Evolutionary conservation across 345 rosid species (phyloP), one percentile per base, ranked within the genome.

Genomic region (Syzygium aromaticum): DNA sequence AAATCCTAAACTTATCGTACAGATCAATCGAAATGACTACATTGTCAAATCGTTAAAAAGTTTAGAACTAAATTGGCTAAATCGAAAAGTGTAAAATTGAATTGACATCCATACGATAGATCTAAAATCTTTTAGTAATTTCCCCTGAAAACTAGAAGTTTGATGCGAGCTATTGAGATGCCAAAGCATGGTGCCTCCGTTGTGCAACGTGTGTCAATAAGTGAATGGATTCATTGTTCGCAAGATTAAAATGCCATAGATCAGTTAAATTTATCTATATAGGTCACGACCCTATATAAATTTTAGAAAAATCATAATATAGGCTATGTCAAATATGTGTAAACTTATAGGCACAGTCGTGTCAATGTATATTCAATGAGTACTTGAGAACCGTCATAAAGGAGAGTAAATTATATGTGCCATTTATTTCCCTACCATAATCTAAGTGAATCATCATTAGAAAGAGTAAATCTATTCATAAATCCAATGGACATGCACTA

Each of bases 141-240:
- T 33, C 4, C 13, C 46, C 0, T 10, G 3, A 67, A 30, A 64
- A 67, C 25, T 67, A 67, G 46, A 33, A 46, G 46, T 8, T 19
- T 33, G 46, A 67, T 33, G 78, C 46, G 23, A 64, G 77, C 23
- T 30, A 2, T 19, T 30, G 11, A 30, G 77, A 67, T 67, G 46
- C 10, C 25, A 67, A 9, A 6, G 9, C 7, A 1, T 0, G 11
- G 46, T 67, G 25, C 13, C 13, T 67, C 1, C 21, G 2, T 67
- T 11, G 5, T 30, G 1, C 78, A 4, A 67, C 43, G 4, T 30
- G 43, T 30, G 78, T 30, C 23, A 4, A 33, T 33, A 33, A 33
- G 25, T 67, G 25, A 67, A 67, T 33, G 23, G 43, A 33, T 67
- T 33, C 23, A 30, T 67, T 67, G 40, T 21, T 17, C 13, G 0